phyloP scores from a whole-genome alignment of 192 early-diverging fungal genomes.

The Umbelopsis vinacea region DNA sequence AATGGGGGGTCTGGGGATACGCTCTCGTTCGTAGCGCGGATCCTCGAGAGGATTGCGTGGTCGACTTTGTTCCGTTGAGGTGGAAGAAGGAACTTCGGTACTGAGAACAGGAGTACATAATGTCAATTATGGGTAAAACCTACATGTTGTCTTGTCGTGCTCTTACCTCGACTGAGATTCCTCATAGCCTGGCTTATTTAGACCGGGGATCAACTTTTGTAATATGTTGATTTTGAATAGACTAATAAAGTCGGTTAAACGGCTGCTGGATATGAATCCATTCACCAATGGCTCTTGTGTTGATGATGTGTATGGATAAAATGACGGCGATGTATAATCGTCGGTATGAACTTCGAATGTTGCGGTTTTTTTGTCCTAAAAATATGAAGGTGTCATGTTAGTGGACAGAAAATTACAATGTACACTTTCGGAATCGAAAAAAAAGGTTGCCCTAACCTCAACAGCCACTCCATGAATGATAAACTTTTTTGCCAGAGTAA shows the following conservation, averaged over 20 bases:
- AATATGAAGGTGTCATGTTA: background rate
- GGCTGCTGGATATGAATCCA: constrained; percentile 61
- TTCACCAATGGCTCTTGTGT: constrained; percentile 49
- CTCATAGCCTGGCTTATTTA: constrained; percentile 76
- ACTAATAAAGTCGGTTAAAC: constrained; percentile 63
- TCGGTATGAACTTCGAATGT: constrained; percentile 50
- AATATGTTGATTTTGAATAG: constrained; percentile 68
- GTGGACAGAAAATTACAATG: background rate
- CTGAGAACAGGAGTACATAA: background rate
- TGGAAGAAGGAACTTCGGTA: background rate
- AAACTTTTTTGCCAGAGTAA: constrained; percentile 64
- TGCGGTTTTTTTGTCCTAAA: constrained; percentile 55
- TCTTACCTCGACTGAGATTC: constrained; percentile 38
- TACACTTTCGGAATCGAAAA: background rate
- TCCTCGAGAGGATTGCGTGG: background rate
- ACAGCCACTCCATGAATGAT: constrained; percentile 68
- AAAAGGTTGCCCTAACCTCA: constrained; percentile 51
- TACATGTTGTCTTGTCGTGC: background rate
- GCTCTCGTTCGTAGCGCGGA: background rate
- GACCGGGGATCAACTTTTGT: constrained; percentile 66
- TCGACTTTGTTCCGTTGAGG: background rate
- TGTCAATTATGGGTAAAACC: background rate
- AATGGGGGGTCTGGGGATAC: constrained; percentile 44
- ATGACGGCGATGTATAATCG: constrained; percentile 56
- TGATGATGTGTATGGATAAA: constrained; percentile 47